These are phyloP conservation scores for Lepidium aucheri DNA, from an alignment of 345 rosid species.

Conservation along the genomic window DNA sequence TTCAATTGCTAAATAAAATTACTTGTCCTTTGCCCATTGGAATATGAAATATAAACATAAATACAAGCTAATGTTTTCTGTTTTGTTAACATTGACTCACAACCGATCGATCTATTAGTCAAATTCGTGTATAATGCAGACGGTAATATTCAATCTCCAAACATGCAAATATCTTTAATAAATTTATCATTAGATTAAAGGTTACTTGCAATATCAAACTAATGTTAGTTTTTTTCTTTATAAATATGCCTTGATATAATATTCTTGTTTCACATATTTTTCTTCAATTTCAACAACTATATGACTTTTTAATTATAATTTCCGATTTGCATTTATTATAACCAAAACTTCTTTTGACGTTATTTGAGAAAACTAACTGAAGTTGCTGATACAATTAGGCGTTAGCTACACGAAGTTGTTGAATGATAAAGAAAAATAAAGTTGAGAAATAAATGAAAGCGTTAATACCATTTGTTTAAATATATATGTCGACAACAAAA, in stretches of 20 bases:
- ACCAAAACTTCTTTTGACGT: not conserved
- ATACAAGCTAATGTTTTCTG: not conserved
- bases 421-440: not conserved
- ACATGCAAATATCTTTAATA: too few relatives aligned
- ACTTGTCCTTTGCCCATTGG: not conserved
- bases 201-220: too few relatives aligned
- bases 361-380: not conserved
- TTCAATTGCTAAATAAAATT: not conserved
- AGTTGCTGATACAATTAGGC: not conserved
- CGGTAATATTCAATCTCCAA: too few relatives aligned
- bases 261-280: not conserved
- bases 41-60: not conserved
- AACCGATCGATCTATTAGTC: too few relatives aligned
- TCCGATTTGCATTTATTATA: not conserved
- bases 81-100: too few relatives aligned
- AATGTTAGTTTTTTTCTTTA: too few relatives aligned
- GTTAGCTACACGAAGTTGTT: constrained; percentile 9
- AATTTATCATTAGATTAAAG: too few relatives aligned
- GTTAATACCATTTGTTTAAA: not conserved
- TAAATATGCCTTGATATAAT: not conserved
- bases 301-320: not conserved
- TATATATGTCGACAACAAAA: constrained; percentile 1
- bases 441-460: constrained; percentile 2
- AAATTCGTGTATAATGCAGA: too few relatives aligned
- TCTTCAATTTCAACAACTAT: not conserved